Conservation (phyloP, 2,329 filamentous ascomycete species). For the Aureobasidium sp. region DNA sequence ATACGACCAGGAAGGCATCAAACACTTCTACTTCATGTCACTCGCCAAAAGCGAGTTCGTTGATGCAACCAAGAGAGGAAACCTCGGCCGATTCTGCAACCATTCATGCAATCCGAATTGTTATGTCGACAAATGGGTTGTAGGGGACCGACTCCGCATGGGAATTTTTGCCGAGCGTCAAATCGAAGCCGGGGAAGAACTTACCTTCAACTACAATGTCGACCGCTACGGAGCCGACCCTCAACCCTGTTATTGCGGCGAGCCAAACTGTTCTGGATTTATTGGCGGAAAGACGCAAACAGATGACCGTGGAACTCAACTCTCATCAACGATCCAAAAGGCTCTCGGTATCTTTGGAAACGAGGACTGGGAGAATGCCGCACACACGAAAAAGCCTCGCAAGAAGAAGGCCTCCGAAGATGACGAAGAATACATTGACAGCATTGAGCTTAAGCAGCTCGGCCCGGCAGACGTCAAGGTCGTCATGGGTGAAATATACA, state of each 20-base stretch:
- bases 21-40: constrained; percentile 99
- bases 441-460: constrained; percentile 69
- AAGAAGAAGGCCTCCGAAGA: constrained; percentile 90
- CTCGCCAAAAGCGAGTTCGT: constrained; percentile 94
- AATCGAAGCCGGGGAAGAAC: constrained; percentile 82
- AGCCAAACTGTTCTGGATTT: constrained; percentile 89
- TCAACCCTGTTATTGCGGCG: constrained; percentile 92
- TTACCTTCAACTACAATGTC: constrained; percentile 99
- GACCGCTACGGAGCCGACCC: constrained; percentile 96
- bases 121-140: constrained; percentile 99
- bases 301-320: constrained; percentile 75
- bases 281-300: constrained; percentile 98
- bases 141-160: constrained; percentile 95
- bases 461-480: constrained; percentile 81
- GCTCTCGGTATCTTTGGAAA: constrained; percentile 90
- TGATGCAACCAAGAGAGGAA: constrained; percentile 93
- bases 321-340: constrained; percentile 77
- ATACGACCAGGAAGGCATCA: constrained; percentile 94
- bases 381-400: constrained; percentile 76
- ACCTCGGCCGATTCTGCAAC: constrained; percentile 94
- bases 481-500: constrained; percentile 93
- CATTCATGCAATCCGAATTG: constrained; percentile 98
- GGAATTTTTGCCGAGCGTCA: constrained; percentile 89
- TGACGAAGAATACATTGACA: constrained; percentile 92
- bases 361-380: constrained; percentile 81